Percentiles rank a stretch among this genome's conserved stretches.
Evolutionary conservation across 768 basidiomycete species (phyloP).

Genomic region (Suillus lakei): DNA sequence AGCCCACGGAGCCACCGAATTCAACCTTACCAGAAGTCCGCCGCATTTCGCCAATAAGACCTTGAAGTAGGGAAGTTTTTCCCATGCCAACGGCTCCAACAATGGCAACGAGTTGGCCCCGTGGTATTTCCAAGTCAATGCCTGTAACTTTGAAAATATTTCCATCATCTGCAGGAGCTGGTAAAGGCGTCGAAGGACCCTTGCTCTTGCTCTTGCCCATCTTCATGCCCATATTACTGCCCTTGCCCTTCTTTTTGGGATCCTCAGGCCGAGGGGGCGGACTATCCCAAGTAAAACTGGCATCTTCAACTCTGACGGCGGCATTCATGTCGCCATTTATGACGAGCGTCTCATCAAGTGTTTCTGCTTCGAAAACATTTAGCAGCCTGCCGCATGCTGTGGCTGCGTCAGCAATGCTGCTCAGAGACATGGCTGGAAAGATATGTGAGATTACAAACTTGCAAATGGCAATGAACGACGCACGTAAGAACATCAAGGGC

Average conservation of each 20-base stretch:
- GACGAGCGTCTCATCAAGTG: conserved; percentile 59
- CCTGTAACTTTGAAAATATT: conserved; percentile 67
- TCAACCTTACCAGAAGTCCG: conserved; percentile 64
- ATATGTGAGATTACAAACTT: conserved; percentile 14
- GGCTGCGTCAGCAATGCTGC: conserved; percentile 81
- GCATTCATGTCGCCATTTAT: conserved; percentile 58
- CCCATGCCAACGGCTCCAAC: conserved; percentile 72
- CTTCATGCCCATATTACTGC: conserved; percentile 9
- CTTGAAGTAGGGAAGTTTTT: conserved; percentile 70
- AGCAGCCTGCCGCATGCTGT: conserved; percentile 81
- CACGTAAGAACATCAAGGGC: conserved; percentile 76
- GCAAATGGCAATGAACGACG: conserved; percentile 15
- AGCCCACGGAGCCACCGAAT: conserved; percentile 79
- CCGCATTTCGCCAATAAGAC: conserved; percentile 84
- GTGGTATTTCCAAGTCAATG: conserved; percentile 69
- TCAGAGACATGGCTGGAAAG: conserved; percentile 63
- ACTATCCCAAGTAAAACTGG: conserved; percentile 87
- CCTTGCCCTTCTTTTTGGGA: conserved; percentile 18
- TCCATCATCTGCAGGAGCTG: conserved; percentile 39
- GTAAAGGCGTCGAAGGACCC: conserved; percentile 26
- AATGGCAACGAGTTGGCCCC: conserved; percentile 81
- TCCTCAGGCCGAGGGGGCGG: conserved; percentile 57
- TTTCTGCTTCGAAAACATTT: conserved; percentile 85
- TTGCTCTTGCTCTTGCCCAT: conserved; percentile 22
- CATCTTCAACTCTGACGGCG: conserved; percentile 71